Evolutionary conservation across 345 rosid genomes (phyloP), one percentile per base, ranked within the genome.

Genomic region (Acer campestre): DNA sequence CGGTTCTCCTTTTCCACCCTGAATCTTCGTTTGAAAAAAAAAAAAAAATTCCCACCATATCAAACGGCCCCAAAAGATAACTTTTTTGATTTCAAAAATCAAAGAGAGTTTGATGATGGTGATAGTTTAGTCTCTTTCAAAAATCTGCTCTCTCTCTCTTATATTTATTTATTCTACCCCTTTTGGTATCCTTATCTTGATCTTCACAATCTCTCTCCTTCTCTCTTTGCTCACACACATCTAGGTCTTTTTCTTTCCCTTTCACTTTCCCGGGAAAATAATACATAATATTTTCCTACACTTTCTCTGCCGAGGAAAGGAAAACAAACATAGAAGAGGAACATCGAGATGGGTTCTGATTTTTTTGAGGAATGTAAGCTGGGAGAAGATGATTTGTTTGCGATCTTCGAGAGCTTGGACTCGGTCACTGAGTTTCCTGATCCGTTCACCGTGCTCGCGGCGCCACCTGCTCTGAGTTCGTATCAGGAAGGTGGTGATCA

Each of bases 351-450:
- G 97, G 82, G 78, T 18, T 79, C 86, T 46, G 87, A 86, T 79
- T 80, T 91, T 73, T 82, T 88, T 35, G 89, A 88, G 7, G 91
- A 91, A 12, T 53, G 76, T 53, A 89, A 89, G 76, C 81, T 88
- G 67, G 92, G 70, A 78, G 92, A 84, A 56, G 98, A 97, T 44
- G 98, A 94, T 42, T 81, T 97, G 16, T 94, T 90, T 67, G 85
- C 95, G 27, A 84, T 97, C 80, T 90, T 97, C 51, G 93, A 90
- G 83, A 82, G 94, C 69, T 86, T 94, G 40, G 98, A 91, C 55
- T 81, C 87, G 0, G 89, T 82, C 40, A 78, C 85, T 1, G 93
- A 93, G 63, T 87, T 90, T 66, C 86, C 89, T 44, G 38, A 35
- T 35, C 90, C 86, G 7, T 67, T 78, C 0, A 82, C 63, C 4